Evolutionary conservation across 805 yeast species (phyloP), one percentile per base, ranked within the genome.

Genomic region (Ogataea zsoltii): DNA sequence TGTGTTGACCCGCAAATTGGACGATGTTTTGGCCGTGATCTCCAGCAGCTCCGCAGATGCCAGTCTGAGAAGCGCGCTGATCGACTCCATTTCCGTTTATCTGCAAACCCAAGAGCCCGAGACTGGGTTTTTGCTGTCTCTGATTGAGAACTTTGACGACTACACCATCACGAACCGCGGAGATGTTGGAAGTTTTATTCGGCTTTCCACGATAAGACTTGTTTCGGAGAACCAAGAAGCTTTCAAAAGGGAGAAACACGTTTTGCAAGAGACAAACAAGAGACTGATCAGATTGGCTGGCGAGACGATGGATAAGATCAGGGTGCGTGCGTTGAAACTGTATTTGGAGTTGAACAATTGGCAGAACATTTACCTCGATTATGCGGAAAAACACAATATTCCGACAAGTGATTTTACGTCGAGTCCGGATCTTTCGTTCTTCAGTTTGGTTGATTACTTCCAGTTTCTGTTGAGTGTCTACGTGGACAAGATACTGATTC

Each of bases 161-260:
- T 89, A 90, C 61, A 79, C 96, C 0, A 67, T 77, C 2, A 86
- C 92, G 0, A 79, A 79, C 21, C 85, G 88, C 57, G 98, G 98
- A 9, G 98, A 91, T 66, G 91, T 90, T n/a, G 98, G 98, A 2
- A 79, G 88, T 38, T 76, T 80, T 55, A 76, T 89, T 1, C 68
- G 98, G 38, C 33, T 36, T 5, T 45, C 83, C 0, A 69, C 83
- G 1, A 60, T 85, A 2, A 30, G 53, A 5, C 55, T 80, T 2
- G 61, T 83, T 0, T 41, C 49, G 0, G 33, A 53, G 1, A 70
- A 75, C 50, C 31, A 55, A 3, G 38, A 41, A 0, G 19, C 21
- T 15, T 56, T 64, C 32, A 34, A 14, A 7, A 36, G 23, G 12
- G 38, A 37, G 32, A 26, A 29, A 12, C 44, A 29, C 9, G 38